Conservation (phyloP, 2,329 filamentous ascomycete genomes). For the Hypoxylon sp. region DNA sequence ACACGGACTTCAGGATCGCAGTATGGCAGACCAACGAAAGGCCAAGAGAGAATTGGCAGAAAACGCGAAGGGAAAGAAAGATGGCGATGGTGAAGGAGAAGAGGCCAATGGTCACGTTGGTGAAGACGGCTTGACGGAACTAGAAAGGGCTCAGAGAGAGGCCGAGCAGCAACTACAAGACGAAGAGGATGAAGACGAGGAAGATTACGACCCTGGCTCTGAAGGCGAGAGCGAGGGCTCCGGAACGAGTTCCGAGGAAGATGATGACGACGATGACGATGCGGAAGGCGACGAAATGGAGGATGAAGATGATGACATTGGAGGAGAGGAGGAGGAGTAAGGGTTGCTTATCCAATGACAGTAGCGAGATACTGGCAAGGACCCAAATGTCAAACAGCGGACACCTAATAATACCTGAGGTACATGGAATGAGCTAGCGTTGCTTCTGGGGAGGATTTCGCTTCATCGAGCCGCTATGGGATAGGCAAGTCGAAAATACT, state of each 20-base stretch:
- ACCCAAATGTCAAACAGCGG: background rate
- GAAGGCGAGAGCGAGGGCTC: conserved; percentile 72
- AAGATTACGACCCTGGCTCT: conserved; percentile 75
- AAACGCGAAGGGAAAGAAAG: conserved; percentile 67
- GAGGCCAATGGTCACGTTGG: conserved; percentile 62
- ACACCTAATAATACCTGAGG: conserved; percentile 16
- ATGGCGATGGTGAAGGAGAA: conserved; percentile 56
- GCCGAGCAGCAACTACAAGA: conserved; percentile 69
- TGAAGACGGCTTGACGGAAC: conserved; percentile 64
- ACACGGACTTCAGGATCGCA: conserved; percentile 74
- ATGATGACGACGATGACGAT: conserved; percentile 68
- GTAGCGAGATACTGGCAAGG: background rate
- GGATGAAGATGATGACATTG: conserved; percentile 59
- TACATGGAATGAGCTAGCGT: conserved; percentile 3
- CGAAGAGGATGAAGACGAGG: conserved; percentile 75
- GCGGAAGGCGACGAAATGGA: conserved; percentile 61
- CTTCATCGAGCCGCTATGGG: conserved; percentile 6
- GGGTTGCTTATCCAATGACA: background rate
- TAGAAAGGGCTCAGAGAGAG: conserved; percentile 66
- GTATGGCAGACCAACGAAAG: conserved; percentile 77
- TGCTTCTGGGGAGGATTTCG: background rate
- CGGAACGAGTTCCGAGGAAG: conserved; percentile 65
- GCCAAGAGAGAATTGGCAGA: conserved; percentile 74
- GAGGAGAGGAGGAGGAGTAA: conserved; percentile 44
- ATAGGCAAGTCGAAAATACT: background rate